Evolutionary conservation across 768 basidiomycete species (phyloP).

Genomic region (Coprinopsis sp.): DNA sequence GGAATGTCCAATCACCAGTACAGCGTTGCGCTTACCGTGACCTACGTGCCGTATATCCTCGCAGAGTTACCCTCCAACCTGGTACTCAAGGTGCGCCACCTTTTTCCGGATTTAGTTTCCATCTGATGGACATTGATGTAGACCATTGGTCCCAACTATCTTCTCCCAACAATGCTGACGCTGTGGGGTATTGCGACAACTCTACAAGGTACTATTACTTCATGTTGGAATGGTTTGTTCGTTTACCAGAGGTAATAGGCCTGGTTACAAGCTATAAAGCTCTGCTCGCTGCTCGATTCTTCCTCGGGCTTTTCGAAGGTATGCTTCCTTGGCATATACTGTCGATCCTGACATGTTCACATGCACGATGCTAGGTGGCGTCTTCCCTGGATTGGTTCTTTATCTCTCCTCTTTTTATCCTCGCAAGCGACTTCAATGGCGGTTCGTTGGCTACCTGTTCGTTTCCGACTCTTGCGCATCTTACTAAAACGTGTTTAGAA

Average conservation of each 20-base stretch:
- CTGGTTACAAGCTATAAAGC: constrained; percentile 42
- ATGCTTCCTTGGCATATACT: not conserved
- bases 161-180: constrained; percentile 57
- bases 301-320: constrained; percentile 49
- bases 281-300: constrained; percentile 45
- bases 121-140: constrained; percentile 8
- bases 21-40: constrained; percentile 44
- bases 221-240: not conserved
- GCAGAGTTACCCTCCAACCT: constrained; percentile 62
- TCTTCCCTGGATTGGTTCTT: constrained; percentile 53
- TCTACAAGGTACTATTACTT: constrained; percentile 45
- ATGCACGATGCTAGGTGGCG: constrained; percentile 37
- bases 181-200: constrained; percentile 67
- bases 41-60: constrained; percentile 50
- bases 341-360: too few relatives aligned
- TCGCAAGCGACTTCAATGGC: constrained; percentile 45
- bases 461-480: constrained; percentile 26
- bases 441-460: constrained; percentile 22
- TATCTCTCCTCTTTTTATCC: constrained; percentile 57
- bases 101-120: not conserved
- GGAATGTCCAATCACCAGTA: constrained; percentile 46
- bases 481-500: constrained; percentile 29
- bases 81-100: constrained; percentile 41
- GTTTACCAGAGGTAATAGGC: constrained; percentile 25
- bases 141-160: constrained; percentile 52